phyloP scores from a whole-genome alignment of 192 early-diverging fungal species.

The Backusella westeae region DNA sequence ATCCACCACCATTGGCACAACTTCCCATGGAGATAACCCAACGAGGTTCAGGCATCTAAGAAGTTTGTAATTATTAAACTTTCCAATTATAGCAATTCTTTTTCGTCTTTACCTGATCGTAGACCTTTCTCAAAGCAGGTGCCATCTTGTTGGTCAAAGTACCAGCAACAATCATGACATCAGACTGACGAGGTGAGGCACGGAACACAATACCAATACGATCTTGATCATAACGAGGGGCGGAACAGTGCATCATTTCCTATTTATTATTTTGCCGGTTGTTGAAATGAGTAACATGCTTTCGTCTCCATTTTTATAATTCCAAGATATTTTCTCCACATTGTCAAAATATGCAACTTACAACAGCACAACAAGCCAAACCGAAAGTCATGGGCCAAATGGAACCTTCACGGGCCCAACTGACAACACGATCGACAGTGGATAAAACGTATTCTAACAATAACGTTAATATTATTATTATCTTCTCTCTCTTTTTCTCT shows the following conservation, averaged over 20 bases:
- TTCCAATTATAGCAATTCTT: neutral
- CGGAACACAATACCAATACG: constrained; percentile 96
- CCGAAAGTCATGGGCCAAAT: constrained; percentile 89
- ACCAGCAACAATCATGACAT: constrained; percentile 99
- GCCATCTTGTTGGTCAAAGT: constrained; percentile 99
- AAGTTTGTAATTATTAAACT: neutral
- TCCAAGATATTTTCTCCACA: neutral
- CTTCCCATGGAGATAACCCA: constrained; percentile 99
- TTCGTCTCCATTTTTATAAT: neutral
- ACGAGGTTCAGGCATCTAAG: constrained; percentile 92
- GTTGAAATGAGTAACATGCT: neutral
- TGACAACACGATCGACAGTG: constrained; percentile 88
- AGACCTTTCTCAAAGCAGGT: constrained; percentile 69
- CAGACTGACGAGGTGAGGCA: constrained; percentile 94
- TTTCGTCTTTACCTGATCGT: constrained; percentile 49
- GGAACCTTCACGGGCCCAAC: constrained; percentile 91
- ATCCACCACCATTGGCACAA: constrained; percentile 96
- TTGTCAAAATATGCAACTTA: constrained; percentile 14
- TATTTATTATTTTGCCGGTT: constrained; percentile 28
- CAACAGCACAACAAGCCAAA: constrained; percentile 90
- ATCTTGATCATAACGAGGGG: constrained; percentile 96
- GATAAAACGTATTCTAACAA: constrained; percentile 79
- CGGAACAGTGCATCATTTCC: constrained; percentile 99
- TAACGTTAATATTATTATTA: neutral
- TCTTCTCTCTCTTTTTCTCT: neutral